phyloP scores from a whole-genome alignment of 345 rosid species.

The Corchorus capsularis region DNA sequence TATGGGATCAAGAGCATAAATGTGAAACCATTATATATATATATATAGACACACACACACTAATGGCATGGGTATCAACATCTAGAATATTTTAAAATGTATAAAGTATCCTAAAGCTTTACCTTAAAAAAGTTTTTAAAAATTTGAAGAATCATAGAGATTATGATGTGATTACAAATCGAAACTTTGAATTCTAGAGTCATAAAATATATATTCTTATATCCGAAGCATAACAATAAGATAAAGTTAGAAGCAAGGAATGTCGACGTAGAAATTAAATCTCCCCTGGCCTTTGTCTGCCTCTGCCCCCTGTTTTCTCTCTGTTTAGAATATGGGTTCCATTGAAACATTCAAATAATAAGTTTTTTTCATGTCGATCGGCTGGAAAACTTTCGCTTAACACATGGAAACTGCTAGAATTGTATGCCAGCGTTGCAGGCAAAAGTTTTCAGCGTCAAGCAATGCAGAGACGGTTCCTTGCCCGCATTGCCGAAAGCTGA shows the following conservation, averaged over 20 bases:
- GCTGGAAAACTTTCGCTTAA: neutral
- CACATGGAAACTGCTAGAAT: neutral
- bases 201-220: neutral
- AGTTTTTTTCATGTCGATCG: neutral
- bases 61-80: too few relatives aligned
- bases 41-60: too few relatives aligned
- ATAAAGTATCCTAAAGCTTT: too few relatives aligned
- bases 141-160: neutral
- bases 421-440: constrained; percentile 4
- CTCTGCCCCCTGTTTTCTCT: neutral
- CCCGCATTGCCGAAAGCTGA: neutral
- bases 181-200: neutral
- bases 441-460: constrained; percentile 10
- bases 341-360: neutral
- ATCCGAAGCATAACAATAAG: neutral
- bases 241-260: constrained; percentile 4
- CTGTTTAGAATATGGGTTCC: neutral
- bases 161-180: neutral
- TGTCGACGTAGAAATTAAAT: neutral
- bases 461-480: neutral
- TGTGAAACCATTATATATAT: too few relatives aligned
- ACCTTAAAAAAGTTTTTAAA: too few relatives aligned
- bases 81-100: neutral
- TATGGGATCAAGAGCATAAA: too few relatives aligned
- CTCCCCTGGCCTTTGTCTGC: too few relatives aligned